Percentiles rank a stretch among this genome's conserved stretches.
Conservation (phyloP, 2,329 filamentous ascomycete species). For the Aspergillus fischeri region DNA sequence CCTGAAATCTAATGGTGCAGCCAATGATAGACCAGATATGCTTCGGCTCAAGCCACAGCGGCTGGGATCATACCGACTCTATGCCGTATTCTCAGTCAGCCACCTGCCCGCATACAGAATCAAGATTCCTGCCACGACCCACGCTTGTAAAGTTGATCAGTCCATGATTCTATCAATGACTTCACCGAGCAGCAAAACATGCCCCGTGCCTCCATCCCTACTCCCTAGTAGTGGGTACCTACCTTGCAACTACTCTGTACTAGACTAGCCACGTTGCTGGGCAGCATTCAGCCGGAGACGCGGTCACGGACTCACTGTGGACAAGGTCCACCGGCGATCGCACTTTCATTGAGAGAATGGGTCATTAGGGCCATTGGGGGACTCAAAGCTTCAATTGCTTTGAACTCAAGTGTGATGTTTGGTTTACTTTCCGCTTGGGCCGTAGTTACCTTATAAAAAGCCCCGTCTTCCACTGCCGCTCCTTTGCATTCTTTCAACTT, state of each 20-base stretch:
- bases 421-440: background rate
- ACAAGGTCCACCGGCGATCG: background rate
- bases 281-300: background rate
- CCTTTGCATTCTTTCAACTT: conserved; percentile 15
- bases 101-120: background rate
- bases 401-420: background rate
- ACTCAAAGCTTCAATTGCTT: background rate
- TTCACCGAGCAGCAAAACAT: conserved; percentile 6
- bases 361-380: background rate
- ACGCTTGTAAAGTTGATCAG: conserved; percentile 3
- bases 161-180: conserved; percentile 3
- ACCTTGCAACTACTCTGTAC: too few species aligned
- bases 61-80: background rate
- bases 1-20: background rate
- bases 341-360: background rate
- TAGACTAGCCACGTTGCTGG: background rate
- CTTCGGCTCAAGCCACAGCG: conserved; percentile 1
- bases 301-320: background rate
- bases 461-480: background rate
- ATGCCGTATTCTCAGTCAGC: background rate
- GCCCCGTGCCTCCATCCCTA: background rate
- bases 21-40: background rate
- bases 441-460: background rate
- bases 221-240: background rate
- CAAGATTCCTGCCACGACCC: background rate